Evolutionary conservation across 768 basidiomycete genomes (phyloP), one percentile per base, ranked within the genome.

Genomic region (Trametes maxima): DNA sequence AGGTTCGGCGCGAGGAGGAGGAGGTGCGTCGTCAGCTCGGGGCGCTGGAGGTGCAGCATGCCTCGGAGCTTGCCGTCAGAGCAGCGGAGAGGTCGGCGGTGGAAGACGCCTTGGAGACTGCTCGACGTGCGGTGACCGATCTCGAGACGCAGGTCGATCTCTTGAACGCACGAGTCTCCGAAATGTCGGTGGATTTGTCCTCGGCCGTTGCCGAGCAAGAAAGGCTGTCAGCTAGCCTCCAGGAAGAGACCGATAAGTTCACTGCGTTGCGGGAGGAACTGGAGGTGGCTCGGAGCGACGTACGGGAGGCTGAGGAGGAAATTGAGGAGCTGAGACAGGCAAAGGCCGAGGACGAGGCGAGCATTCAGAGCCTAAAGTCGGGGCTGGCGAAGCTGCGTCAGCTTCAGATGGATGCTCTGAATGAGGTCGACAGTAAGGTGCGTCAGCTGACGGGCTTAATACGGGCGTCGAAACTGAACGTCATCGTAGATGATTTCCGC

Each of bases 371-470:
- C 17, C 68, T 81, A 57, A 75, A 74, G 58, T 65, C 67, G 0
- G 61, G 68, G 11, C 76, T 76, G 54, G 67, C 68, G 21, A 64
- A 66, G 36, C 63, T 78, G 50, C 72, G 70, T 14, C 70, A 75
- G n/a, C 57, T 63, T 7, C 77, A 80, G 60, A 64, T 70, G 66
- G 69, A 74, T 22, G 71, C 69, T 33, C 65, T 80, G 57, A 68
- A 67, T 21, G 75, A 75, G 62, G 53, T 78, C 39, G 74, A 77
- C 44, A 65, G 69, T 42, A 74, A 76, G 76, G 79, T 79, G 62
- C 51, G 75, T 71, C 43, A 61, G 53, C 40, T 42, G 64, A 33
- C 1, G n/a, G n/a, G 14, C 16, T 6, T 16, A 8, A 37, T 37
- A 54, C 43, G 17, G 58, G 37, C 54, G 45, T 53, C 21, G 19